Evolutionary conservation across 129 eudicot genomes (phyloP).

Genomic region (Tagetes erecta): DNA sequence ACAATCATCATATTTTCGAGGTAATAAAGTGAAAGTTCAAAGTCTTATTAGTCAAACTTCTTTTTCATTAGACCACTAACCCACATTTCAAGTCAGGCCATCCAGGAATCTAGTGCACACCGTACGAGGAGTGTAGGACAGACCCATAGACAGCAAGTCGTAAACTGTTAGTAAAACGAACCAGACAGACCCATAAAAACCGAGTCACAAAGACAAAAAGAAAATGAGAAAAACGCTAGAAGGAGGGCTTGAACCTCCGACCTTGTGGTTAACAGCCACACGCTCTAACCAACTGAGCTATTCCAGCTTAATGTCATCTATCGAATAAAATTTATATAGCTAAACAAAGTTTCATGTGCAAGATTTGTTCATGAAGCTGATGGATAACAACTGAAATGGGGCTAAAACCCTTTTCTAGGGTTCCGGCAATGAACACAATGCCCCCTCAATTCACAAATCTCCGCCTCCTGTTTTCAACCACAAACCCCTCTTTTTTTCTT

Average conservation of each 20-base stretch:
- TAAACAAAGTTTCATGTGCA: too few species aligned
- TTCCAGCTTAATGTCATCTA: slow-evolving; percentile 50
- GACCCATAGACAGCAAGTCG: too few species aligned
- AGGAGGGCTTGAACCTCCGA: slow-evolving; percentile 99
- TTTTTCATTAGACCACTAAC: too few species aligned
- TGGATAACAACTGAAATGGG: slow-evolving; percentile 8
- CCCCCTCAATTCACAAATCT: slow-evolving; percentile 69
- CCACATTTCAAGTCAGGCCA: too few species aligned
- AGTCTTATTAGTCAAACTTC: too few species aligned
- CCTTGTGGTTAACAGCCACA: slow-evolving; percentile 99
- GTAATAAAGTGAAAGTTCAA: too few species aligned
- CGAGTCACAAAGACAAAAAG: not conserved
- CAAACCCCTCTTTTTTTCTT: slow-evolving; percentile 26
- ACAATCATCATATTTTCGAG: too few species aligned
- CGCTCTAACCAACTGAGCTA: slow-evolving; percentile 99
- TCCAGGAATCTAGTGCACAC: too few species aligned
- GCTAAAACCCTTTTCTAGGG: slow-evolving; percentile 38
- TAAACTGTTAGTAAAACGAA: too few species aligned
- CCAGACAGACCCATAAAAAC: too few species aligned
- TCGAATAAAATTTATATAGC: too few species aligned
- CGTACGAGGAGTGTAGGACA: too few species aligned
- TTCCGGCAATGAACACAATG: slow-evolving; percentile 40
- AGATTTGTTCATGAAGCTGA: not conserved
- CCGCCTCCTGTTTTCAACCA: slow-evolving; percentile 57
- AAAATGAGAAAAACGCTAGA: slow-evolving; percentile 49